A percentile compares a stretch with the other conserved stretches of the same genome.
Evolutionary conservation across 73 alveolate species (phyloP).

Genomic region (Paramecium primaurelia): DNA sequence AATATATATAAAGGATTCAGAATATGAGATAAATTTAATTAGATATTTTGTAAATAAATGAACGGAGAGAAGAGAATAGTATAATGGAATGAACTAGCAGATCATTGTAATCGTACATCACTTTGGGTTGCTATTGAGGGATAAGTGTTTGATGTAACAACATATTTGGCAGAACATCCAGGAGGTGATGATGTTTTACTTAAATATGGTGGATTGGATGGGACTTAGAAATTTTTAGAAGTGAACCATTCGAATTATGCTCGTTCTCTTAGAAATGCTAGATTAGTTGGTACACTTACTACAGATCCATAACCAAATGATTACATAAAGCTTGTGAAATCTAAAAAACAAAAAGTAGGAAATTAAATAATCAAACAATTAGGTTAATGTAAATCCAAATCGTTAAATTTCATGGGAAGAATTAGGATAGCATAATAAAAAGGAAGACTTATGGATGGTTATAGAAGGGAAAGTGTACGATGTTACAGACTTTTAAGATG

Average conservation of each 20-base stretch:
- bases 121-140: slow-evolving; percentile 37
- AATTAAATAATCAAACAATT: not conserved
- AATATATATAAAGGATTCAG: not conserved
- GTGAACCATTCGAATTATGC: slow-evolving; percentile 54
- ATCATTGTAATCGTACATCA: not conserved
- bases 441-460: slow-evolving; percentile 89
- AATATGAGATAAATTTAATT: not conserved
- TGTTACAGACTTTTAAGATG: slow-evolving; percentile 79
- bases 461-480: slow-evolving; percentile 87
- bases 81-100: slow-evolving; percentile 6
- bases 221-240: slow-evolving; percentile 33
- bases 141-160: slow-evolving; percentile 77
- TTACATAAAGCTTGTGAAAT: not conserved
- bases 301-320: slow-evolving; percentile 45
- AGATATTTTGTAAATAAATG: not conserved
- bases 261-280: slow-evolving; percentile 49
- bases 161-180: slow-evolving; percentile 91
- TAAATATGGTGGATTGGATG: slow-evolving; percentile 47
- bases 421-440: slow-evolving; percentile 81
- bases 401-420: slow-evolving; percentile 66
- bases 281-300: slow-evolving; percentile 56
- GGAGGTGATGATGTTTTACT: slow-evolving; percentile 82
- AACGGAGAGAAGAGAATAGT: not conserved
- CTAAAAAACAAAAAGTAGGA: not conserved
- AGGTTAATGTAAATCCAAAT: slow-evolving; percentile 2